Conservation (phyloP, 805 yeast species). For the Pichia heedii region DNA sequence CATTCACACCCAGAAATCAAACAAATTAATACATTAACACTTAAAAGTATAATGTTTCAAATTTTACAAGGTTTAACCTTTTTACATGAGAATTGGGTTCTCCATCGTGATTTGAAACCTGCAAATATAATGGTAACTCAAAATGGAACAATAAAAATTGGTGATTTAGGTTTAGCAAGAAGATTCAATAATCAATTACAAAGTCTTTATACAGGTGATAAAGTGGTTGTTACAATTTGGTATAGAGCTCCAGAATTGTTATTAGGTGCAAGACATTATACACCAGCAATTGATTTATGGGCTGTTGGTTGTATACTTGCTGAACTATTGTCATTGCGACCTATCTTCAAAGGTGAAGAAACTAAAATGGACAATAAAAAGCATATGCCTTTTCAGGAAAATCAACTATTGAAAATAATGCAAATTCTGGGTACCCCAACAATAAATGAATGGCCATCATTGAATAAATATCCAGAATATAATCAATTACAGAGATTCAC, state of each 20-base stretch:
- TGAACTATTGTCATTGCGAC: constrained; percentile 78
- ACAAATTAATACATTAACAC: constrained; percentile 67
- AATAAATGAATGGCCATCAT: constrained; percentile 65
- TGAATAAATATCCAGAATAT: constrained; percentile 79
- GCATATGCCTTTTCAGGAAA: constrained; percentile 87
- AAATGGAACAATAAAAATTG: constrained; percentile 87
- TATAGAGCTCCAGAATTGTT: constrained; percentile 88
- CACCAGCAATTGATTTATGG: constrained; percentile 91
- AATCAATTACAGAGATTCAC: constrained; percentile 50
- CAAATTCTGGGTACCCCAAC: constrained; percentile 93
- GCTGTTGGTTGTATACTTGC: constrained; percentile 94
- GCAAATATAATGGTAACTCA: constrained; percentile 95
- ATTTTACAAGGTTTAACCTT: constrained; percentile 85
- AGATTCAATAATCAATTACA: constrained; percentile 82
- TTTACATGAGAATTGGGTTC: constrained; percentile 90
- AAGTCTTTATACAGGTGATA: constrained; percentile 82
- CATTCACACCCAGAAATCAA: constrained; percentile 85
- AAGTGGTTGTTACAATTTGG: constrained; percentile 96
- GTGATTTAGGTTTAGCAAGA: constrained; percentile 89
- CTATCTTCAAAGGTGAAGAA: constrained; percentile 96
- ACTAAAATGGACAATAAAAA: constrained; percentile 92
- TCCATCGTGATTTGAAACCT: constrained; percentile 94
- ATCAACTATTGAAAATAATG: constrained; percentile 81
- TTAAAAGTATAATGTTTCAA: constrained; percentile 88
- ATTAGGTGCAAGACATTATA: constrained; percentile 86